Conservation (phyloP, 1,284 basidiomycete genomes). For the Trametes polyzona region DNA sequence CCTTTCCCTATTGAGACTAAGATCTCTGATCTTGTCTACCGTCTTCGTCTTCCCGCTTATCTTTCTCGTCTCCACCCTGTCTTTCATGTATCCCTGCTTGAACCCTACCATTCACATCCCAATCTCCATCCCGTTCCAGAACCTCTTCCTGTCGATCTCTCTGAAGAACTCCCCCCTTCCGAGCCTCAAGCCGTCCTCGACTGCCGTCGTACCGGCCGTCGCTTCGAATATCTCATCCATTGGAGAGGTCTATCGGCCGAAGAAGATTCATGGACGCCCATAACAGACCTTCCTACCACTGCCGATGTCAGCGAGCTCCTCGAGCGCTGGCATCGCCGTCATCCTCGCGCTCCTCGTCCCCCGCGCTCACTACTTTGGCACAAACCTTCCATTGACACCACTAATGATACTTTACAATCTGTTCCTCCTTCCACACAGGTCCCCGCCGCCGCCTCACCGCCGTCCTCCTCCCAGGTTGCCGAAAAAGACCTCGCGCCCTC, state of each 20-base stretch:
- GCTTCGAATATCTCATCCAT: slow-evolving; percentile 37
- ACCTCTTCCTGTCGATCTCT: slow-evolving; percentile 26
- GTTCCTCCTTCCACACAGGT: no score
- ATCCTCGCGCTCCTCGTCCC: slow-evolving; percentile 32
- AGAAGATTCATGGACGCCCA: slow-evolving; percentile 35
- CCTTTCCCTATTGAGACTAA: slow-evolving; percentile 39
- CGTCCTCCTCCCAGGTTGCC: no score
- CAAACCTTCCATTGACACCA: background rate
- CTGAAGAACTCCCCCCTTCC: slow-evolving; percentile 16
- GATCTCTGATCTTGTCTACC: slow-evolving; percentile 28
- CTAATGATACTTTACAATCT: background rate
- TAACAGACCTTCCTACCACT: slow-evolving; percentile 35
- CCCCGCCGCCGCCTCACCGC: no score
- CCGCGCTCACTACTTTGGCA: background rate
- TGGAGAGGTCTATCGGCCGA: background rate
- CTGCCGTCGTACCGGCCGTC: slow-evolving; percentile 33
- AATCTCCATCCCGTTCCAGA: slow-evolving; percentile 28
- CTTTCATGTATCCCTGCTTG: slow-evolving; percentile 45
- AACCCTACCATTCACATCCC: slow-evolving; percentile 37
- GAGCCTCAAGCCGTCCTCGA: slow-evolving; percentile 34
- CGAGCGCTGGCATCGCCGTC: slow-evolving; percentile 37
- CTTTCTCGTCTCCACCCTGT: slow-evolving; percentile 41
- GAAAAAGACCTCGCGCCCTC: no score
- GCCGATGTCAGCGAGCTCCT: slow-evolving; percentile 36
- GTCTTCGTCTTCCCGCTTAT: slow-evolving; percentile 37